phyloP scores from a whole-genome alignment of 306 rosid genomes.

The Quercus wislizeni region DNA sequence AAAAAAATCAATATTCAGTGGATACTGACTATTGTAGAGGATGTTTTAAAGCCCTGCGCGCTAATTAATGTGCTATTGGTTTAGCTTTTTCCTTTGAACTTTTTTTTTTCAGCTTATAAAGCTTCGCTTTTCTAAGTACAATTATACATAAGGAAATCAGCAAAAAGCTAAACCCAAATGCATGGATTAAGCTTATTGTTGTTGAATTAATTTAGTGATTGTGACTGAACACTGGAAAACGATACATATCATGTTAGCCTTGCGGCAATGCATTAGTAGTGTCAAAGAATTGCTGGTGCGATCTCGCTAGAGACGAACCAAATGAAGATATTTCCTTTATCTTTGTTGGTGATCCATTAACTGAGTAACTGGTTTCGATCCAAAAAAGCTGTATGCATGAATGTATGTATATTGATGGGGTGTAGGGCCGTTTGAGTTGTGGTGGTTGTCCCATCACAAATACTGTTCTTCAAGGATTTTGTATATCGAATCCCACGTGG shows the following conservation, averaged over 20 bases:
- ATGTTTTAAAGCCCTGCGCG: neutral
- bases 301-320: neutral
- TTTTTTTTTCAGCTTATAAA: no score
- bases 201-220: no score
- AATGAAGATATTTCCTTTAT: neutral
- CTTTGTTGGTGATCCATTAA: neutral
- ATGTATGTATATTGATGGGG: neutral
- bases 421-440: neutral
- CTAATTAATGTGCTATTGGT: no score
- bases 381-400: neutral
- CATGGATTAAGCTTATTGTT: no score
- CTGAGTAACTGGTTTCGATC: neutral
- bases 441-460: neutral
- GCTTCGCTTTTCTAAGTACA: no score
- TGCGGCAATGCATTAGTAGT: no score
- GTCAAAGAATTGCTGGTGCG: no score
- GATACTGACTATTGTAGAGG: neutral
- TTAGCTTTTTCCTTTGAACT: no score
- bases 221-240: no score
- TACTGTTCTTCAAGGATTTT: neutral
- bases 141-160: no score
- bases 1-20: neutral
- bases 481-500: neutral
- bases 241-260: no score
- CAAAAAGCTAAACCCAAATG: no score